These are phyloP conservation scores for Stachybotrys chartarum DNA, from an alignment of 2,329 filamentous ascomycete genomes.

Conservation along the genomic window DNA sequence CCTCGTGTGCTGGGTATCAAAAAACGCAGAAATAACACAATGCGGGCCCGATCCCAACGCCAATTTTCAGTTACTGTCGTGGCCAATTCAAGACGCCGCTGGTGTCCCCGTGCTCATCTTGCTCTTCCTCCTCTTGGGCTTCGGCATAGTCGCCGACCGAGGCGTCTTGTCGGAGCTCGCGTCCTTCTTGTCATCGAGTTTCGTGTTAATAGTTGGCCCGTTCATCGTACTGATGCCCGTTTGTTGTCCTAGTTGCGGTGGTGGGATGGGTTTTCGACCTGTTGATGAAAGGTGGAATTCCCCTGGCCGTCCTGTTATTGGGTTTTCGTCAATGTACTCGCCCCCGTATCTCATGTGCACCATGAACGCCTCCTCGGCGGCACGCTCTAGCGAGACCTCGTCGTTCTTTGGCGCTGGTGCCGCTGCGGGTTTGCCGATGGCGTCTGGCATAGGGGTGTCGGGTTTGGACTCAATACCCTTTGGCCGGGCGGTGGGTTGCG, in stretches of 20 bases:
- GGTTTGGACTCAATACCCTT: slow-evolving; percentile 35
- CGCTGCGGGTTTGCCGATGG: slow-evolving; percentile 14
- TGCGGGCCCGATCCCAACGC: not conserved
- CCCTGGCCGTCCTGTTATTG: slow-evolving; percentile 58
- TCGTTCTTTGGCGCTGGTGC: slow-evolving; percentile 26
- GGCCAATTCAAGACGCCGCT: slow-evolving; percentile 16
- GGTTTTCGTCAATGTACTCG: slow-evolving; percentile 62
- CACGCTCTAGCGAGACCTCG: slow-evolving; percentile 33
- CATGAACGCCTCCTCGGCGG: slow-evolving; percentile 51
- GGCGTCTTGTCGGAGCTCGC: slow-evolving; percentile 37
- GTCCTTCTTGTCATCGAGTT: slow-evolving; percentile 38
- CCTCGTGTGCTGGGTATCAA: slow-evolving; percentile 14
- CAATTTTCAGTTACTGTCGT: not conserved
- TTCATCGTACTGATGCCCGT: slow-evolving; percentile 26
- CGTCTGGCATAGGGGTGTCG: slow-evolving; percentile 40
- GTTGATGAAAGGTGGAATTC: slow-evolving; percentile 59
- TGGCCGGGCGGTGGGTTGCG: slow-evolving; percentile 13
- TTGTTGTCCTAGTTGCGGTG: slow-evolving; percentile 21
- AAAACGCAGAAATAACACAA: slow-evolving; percentile 8
- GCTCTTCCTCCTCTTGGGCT: slow-evolving; percentile 41
- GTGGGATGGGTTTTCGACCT: slow-evolving; percentile 39
- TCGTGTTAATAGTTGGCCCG: slow-evolving; percentile 31
- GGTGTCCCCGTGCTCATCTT: slow-evolving; percentile 31
- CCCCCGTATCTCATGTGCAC: slow-evolving; percentile 53
- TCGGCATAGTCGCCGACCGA: slow-evolving; percentile 31